Evolutionary conservation across 306 rosid genomes (phyloP).

Genomic region (Acacia confusa): DNA sequence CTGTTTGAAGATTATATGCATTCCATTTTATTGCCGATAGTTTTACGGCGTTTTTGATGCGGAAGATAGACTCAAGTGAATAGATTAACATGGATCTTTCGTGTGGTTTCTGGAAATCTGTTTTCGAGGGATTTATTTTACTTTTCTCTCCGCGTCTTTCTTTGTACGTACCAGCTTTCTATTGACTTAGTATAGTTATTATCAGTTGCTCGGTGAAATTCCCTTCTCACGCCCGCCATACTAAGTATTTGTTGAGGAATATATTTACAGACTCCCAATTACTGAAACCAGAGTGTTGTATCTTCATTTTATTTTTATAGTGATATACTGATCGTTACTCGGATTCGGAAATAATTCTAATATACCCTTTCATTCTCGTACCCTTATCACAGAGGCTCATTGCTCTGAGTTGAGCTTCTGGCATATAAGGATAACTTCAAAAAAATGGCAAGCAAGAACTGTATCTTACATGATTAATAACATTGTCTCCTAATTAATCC

Average conservation of each 20-base stretch:
- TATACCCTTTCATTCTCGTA: background rate
- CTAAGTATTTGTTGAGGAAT: background rate
- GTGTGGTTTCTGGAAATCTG: background rate
- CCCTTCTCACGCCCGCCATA: background rate
- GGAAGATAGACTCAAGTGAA: background rate
- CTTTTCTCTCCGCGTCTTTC: background rate
- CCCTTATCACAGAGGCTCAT: background rate
- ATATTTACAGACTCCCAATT: background rate
- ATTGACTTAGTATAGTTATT: background rate
- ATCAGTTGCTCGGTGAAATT: background rate
- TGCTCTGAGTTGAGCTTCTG: no score
- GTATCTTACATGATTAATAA: background rate
- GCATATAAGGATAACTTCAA: no score
- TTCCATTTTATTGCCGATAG: background rate
- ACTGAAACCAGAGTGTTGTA: background rate
- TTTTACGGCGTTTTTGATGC: background rate
- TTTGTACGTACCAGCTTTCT: background rate
- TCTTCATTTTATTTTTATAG: background rate
- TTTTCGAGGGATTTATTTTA: background rate
- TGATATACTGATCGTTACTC: background rate
- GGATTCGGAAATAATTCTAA: background rate
- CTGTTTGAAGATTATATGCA: background rate
- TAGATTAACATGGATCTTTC: background rate
- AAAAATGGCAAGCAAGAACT: no score
- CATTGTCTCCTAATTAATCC: background rate